phyloP scores from a whole-genome alignment of 352 stramenopile genomes.

The Hyaloperonospora arabidopsidis region DNA sequence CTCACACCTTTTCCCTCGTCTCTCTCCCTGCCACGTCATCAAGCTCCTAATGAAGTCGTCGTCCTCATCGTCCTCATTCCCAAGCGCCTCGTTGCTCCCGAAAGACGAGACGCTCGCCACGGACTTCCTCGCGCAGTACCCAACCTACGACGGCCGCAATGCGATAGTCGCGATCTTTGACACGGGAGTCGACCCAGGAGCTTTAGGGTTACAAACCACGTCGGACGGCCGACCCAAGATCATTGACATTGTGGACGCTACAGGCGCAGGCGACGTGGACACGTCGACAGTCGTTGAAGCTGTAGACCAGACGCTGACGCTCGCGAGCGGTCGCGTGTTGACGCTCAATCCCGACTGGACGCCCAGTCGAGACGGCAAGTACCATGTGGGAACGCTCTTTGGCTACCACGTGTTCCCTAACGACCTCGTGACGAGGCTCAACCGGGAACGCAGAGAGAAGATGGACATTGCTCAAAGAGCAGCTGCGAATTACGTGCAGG shows the following conservation, averaged over 20 bases:
- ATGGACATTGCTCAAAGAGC: slow-evolving; percentile 63
- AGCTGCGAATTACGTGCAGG: slow-evolving; percentile 60
- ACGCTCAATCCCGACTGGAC: slow-evolving; percentile 72
- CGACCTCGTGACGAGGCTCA: slow-evolving; percentile 57
- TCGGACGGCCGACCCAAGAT: slow-evolving; percentile 88
- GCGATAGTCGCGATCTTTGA: slow-evolving; percentile 93
- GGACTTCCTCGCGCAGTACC: slow-evolving; percentile 71
- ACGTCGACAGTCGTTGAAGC: slow-evolving; percentile 57
- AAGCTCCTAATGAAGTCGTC: no score
- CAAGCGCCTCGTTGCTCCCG: slow-evolving; percentile 65
- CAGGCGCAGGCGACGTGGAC: slow-evolving; percentile 89
- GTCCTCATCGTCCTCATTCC: slow-evolving; percentile 27
- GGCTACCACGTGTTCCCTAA: slow-evolving; percentile 87
- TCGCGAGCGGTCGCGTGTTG: slow-evolving; percentile 42
- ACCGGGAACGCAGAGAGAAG: slow-evolving; percentile 76
- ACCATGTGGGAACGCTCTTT: slow-evolving; percentile 76
- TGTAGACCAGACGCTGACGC: slow-evolving; percentile 41
- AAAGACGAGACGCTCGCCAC: slow-evolving; percentile 88
- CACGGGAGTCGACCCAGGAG: slow-evolving; percentile 91
- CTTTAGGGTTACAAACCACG: slow-evolving; percentile 79
- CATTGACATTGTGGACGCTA: slow-evolving; percentile 93
- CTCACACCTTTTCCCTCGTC: no score
- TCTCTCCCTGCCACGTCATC: no score
- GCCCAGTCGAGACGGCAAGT: slow-evolving; percentile 49
- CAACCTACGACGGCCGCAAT: slow-evolving; percentile 85